These are phyloP conservation scores for Hypoxylon sp. DNA, from an alignment of 2,329 filamentous ascomycete species.

Conservation along the genomic window DNA sequence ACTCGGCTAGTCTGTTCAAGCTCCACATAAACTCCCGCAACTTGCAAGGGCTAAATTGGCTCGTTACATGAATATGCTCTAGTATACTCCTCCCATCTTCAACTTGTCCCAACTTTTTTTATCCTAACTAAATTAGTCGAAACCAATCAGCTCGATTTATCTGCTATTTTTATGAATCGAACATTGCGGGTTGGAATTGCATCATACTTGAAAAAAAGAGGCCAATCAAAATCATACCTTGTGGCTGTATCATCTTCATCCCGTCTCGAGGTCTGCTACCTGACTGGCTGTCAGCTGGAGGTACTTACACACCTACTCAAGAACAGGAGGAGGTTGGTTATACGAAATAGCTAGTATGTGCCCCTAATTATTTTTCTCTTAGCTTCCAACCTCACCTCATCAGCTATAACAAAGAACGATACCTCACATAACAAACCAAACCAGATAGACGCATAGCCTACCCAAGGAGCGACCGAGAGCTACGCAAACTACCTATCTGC, in stretches of 20 bases:
- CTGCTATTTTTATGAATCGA: constrained; percentile 14
- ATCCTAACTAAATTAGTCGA: constrained; percentile 6
- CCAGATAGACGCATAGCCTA: too few relatives aligned
- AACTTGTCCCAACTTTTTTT: background rate
- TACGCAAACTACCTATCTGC: constrained; percentile 9
- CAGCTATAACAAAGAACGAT: constrained; percentile 16
- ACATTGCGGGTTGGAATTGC: background rate
- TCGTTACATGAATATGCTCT: constrained; percentile 19
- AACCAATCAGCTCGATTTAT: constrained; percentile 3
- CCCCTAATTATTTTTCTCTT: constrained; percentile 1
- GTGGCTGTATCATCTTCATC: constrained; percentile 9
- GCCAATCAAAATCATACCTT: constrained; percentile 11
- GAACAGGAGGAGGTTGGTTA: constrained; percentile 11
- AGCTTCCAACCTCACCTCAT: constrained; percentile 16
- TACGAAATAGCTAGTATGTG: too few relatives aligned
- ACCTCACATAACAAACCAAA: constrained; percentile 3
- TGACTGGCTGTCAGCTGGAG: too few relatives aligned
- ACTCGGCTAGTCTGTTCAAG: constrained; percentile 3
- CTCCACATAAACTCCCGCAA: constrained; percentile 3
- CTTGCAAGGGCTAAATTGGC: constrained; percentile 6
- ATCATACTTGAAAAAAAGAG: constrained; percentile 13
- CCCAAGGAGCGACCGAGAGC: too few relatives aligned
- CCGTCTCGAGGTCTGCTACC: background rate
- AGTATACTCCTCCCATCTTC: background rate
- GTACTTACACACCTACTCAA: background rate